These are phyloP conservation scores for Cryptococcus wingfieldii DNA, from an alignment of 1,284 basidiomycete species.

Conservation along the genomic window DNA sequence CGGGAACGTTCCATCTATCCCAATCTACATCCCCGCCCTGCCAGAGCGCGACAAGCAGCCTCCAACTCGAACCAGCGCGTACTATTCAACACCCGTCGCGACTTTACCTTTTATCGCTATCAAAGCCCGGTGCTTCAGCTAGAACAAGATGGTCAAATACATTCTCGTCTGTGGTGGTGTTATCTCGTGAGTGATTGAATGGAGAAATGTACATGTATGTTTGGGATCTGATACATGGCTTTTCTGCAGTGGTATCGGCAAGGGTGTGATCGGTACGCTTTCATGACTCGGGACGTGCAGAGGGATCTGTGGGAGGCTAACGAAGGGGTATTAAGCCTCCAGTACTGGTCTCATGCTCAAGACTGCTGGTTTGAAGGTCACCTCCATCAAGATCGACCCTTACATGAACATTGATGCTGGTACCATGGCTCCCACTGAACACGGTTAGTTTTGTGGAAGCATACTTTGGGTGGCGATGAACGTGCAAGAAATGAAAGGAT, in stretches of 20 bases:
- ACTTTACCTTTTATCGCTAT: no score
- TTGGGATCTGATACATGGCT: background rate
- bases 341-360: constrained; percentile 95
- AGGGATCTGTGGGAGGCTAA: background rate
- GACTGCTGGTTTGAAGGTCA: constrained; percentile 92
- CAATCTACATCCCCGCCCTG: no score
- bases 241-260: constrained; percentile 72
- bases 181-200: constrained; percentile 53
- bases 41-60: no score
- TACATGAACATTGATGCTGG: constrained; percentile 99
- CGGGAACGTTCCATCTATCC: no score
- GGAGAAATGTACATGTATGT: background rate
- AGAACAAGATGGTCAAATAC: constrained; percentile 59
- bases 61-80: no score
- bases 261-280: constrained; percentile 78
- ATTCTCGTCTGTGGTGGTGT: constrained; percentile 88
- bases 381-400: constrained; percentile 98
- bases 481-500: background rate
- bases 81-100: no score
- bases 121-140: no score
- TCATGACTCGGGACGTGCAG: constrained; percentile 9
- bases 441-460: constrained; percentile 61
- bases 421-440: constrained; percentile 97
- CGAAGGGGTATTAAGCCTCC: constrained; percentile 61
- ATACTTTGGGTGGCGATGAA: background rate